Evolutionary conservation across 225 moss, liverwort and hornwort genomes (phyloP).

Genomic region (Pseudoscleropodium purum): DNA sequence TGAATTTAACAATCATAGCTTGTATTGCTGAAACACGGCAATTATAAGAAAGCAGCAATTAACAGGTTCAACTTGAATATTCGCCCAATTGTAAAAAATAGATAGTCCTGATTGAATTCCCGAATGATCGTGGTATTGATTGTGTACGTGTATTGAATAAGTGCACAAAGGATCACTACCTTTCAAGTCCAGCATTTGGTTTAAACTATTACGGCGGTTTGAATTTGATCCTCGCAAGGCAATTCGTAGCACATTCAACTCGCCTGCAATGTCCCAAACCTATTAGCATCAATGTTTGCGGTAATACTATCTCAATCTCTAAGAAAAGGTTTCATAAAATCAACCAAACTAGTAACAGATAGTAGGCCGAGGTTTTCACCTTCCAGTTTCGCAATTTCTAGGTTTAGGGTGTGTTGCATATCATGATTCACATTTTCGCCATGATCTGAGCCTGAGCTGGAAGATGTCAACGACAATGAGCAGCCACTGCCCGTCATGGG

Average conservation of each 20-base stretch:
- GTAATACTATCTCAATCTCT: not conserved
- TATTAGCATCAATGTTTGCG: not conserved
- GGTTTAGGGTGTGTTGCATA: conserved; percentile 3
- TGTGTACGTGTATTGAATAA: not conserved
- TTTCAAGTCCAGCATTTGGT: conserved; percentile 49
- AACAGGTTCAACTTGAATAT: not conserved
- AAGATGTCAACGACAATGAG: conserved; percentile 3
- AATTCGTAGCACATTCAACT: conserved; percentile 16
- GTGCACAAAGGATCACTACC: not conserved
- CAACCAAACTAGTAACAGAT: not conserved
- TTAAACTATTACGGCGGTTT: conserved; percentile 26
- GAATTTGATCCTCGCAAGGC: conserved; percentile 27
- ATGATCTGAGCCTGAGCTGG: conserved; percentile 19
- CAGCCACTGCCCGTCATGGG: conserved; percentile 13
- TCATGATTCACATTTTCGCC: conserved; percentile 7
- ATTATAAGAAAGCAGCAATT: not conserved
- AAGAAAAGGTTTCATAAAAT: not conserved
- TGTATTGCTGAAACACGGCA: not conserved
- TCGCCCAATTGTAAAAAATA: too few species aligned
- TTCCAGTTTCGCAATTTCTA: conserved; percentile 28
- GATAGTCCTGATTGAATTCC: not conserved
- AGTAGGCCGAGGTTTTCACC: not conserved
- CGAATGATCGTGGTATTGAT: not conserved
- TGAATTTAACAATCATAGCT: not conserved
- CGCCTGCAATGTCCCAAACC: conserved; percentile 7